Base-by-base conservation (phyloP, 2,329 filamentous ascomycete genomes). In the Madurella fahalii region DNA sequence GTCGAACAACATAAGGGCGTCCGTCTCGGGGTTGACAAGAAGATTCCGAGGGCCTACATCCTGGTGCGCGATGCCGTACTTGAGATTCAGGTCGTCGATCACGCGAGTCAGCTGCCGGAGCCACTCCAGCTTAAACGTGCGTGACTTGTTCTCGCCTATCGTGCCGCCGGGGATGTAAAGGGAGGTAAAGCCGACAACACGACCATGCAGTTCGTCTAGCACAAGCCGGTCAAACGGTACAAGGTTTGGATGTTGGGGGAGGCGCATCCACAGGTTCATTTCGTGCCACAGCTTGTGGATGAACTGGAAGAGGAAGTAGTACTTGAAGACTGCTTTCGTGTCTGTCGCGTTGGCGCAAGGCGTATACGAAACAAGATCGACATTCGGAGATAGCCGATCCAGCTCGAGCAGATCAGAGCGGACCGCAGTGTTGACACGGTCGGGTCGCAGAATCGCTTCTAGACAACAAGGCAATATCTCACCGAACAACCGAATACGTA, bases 221-320 rank as follows among this genome's bases (percentile, higher is more conserved):
- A 73, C 64, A 9, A 73, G 58, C 37, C 57, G 56, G 42, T 72
- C 69, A 47, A 73, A 67, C 2, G 64, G 63, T 4, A 72, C 63
- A n/a, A 74, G 68, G 32, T 72, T 68, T 2, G 69, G 67, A 54
- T 74, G 70, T 34, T 49, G 53, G 3, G 72, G 69, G 1, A 74
- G 64, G 34, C 68, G 66, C 55, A 68, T 66, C 59, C 64, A 64
- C 5, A 70, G 57, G 53, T 69, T 69, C 60, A 71, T 62, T 58
- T 74, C 72, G 25, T 69, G 45, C 71, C 70, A 74, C 9, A 58
- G 50, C 31, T 37, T 54, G 2, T 50, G 16, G 12, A 62, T 17
- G 40, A 58, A 52, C 20, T 65, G 59, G 13, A 41, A 50, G 30
- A 65, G 37, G 18, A 68, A 66, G 56, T 67, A 69, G 52, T 72